Evolutionary conservation across 495 filamentous ascomycete species (phyloP), one percentile per base, ranked within the genome.

Genomic region (Evansstolkia leycettana): DNA sequence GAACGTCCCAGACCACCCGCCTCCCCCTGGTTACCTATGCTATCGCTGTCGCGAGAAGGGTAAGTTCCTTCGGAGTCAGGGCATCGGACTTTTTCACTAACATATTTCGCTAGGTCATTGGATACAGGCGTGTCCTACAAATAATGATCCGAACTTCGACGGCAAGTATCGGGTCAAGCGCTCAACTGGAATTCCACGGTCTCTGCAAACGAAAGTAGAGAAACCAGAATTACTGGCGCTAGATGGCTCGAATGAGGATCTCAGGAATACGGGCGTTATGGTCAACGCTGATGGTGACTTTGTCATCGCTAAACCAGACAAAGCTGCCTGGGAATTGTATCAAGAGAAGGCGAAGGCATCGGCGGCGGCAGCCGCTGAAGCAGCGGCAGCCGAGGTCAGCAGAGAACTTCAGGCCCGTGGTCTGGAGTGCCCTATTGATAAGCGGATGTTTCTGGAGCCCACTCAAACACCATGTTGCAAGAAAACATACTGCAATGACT

Each of bases 381-480:
- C 73, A 28, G 72, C 67, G 33, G 77, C 73, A 26, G 80, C 69
- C 36, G 74, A 81, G 47, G 82, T 78, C 45, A 82, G 79, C 58
- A 79, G 80, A 58, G 79, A 82, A 43, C 59, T 94, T 43, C 81
- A 84, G 60, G 82, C 86, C 58, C 78, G 71, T 47, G 92, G 90
- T 36, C 64, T 98, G 47, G 78, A 88, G 58, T 98, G 90, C 69
- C 67, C 84, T 46, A 82, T 96, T 71, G 88, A 94, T 73, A 89
- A 92, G 60, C 84, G 80, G 57, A 76, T 94, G 68, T 94, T 95
- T 65, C 73, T 89, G 77, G 82, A 94, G 56, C 88, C 90, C 68
- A 87, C 86, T 67, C 89, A 94, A 73, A 96, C 89, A 46, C 92
- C 90, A 40, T 98, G 90, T 69, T 98, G 90, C 69, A 73, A 81